These are phyloP conservation scores for Diutina sp. DNA, from an alignment of 1,139 yeast genomes.

Conservation along the genomic window DNA sequence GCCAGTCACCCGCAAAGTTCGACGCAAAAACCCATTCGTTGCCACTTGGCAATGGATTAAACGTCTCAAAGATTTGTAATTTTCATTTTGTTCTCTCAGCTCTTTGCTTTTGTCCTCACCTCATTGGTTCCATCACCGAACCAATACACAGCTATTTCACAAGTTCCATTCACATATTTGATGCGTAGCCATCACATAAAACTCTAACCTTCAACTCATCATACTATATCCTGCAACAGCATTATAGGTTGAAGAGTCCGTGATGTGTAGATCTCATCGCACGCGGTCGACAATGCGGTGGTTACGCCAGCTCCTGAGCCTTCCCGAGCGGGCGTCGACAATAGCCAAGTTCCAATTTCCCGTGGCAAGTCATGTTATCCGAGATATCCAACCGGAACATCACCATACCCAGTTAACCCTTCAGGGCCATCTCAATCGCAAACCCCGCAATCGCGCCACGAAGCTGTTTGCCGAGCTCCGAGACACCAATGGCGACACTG, in stretches of 20 bases:
- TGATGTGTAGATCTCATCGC: neutral
- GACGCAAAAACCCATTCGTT: neutral
- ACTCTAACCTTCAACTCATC: no score
- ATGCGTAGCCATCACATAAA: no score
- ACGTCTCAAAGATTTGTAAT: neutral
- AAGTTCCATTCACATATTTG: no score
- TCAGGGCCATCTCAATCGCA: slow-evolving; percentile 74
- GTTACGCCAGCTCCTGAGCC: neutral
- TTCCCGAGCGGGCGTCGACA: neutral
- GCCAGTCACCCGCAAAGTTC: neutral
- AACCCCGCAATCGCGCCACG: slow-evolving; percentile 38
- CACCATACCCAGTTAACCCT: slow-evolving; percentile 19
- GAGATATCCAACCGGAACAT: slow-evolving; percentile 6
- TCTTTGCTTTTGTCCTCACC: no score
- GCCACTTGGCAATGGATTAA: neutral
- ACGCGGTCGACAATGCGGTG: neutral
- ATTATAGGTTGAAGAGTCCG: no score
- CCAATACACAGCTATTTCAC: no score
- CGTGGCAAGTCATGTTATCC: slow-evolving; percentile 19
- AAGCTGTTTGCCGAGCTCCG: slow-evolving; percentile 62
- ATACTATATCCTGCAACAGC: no score
- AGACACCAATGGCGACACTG: slow-evolving; percentile 53
- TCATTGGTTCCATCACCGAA: no score
- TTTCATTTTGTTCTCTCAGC: neutral
- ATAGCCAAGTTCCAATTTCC: slow-evolving; percentile 24